Conservation (phyloP, 805 yeast genomes). For the Lipomyces anomalus region DNA sequence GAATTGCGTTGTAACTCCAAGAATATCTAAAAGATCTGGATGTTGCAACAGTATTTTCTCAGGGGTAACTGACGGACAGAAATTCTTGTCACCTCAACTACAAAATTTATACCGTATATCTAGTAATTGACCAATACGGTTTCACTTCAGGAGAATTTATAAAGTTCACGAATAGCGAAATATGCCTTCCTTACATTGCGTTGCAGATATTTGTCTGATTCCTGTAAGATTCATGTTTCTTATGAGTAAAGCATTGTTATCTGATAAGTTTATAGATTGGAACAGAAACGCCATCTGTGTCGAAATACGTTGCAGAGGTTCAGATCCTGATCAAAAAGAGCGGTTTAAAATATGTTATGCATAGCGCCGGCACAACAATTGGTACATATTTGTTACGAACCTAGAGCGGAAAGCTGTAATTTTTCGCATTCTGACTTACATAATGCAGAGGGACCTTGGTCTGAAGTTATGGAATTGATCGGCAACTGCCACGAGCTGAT, state of each 20-base stretch:
- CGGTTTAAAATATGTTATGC: conserved; percentile 62
- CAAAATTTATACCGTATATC: too few species aligned
- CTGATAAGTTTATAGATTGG: conserved; percentile 49
- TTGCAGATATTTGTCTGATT: conserved; percentile 80
- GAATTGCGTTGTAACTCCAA: too few species aligned
- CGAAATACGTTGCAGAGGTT: conserved; percentile 69
- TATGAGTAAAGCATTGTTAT: not conserved
- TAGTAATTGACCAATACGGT: too few species aligned
- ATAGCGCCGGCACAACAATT: conserved; percentile 88
- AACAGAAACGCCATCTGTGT: conserved; percentile 69
- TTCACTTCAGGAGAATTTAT: too few species aligned
- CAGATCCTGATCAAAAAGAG: conserved; percentile 59
- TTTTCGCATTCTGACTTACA: not conserved
- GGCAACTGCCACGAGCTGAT: conserved; percentile 71
- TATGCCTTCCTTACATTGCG: too few species aligned
- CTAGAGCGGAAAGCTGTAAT: not conserved
- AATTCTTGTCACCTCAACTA: too few species aligned
- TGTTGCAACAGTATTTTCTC: too few species aligned
- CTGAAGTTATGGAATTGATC: conserved; percentile 70
- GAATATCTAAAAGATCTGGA: too few species aligned
- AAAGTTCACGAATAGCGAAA: too few species aligned
- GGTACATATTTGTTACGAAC: conserved; percentile 26
- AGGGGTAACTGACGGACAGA: too few species aligned
- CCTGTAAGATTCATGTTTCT: conserved; percentile 49
- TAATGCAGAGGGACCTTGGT: conserved; percentile 91